A percentile compares a stretch with the other conserved stretches of the same genome.
Evolutionary conservation across 352 stramenopile genomes (phyloP).

Genomic region (Achlya hypogyna): DNA sequence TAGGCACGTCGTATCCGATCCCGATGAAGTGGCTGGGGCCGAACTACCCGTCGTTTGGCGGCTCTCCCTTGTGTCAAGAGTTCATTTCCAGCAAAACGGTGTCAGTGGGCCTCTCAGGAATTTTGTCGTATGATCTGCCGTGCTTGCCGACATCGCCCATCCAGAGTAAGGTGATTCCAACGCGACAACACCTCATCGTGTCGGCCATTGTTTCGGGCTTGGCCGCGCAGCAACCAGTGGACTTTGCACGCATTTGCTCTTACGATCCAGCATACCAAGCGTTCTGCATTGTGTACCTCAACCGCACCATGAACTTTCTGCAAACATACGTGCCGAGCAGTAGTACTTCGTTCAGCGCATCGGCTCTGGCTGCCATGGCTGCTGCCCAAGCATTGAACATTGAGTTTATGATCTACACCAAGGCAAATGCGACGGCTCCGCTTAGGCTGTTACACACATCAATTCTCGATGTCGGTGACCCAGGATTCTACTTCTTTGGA

Average conservation of each 20-base stretch:
- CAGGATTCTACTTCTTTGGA: neutral
- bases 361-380: neutral
- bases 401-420: neutral
- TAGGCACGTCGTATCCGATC: neutral
- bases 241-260: neutral
- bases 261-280: neutral
- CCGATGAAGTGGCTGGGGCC: neutral
- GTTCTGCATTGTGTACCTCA: neutral
- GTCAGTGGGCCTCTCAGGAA: neutral
- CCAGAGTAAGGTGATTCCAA: too few species aligned
- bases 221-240: neutral
- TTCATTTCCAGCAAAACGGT: neutral
- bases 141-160: neutral
- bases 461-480: too few species aligned
- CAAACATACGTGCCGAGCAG: neutral
- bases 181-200: too few species aligned
- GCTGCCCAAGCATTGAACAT: neutral
- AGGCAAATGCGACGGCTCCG: neutral
- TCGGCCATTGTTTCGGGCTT: too few species aligned
- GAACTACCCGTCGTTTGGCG: neutral
- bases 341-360: neutral
- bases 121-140: neutral
- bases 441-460: neutral
- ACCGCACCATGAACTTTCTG: neutral
- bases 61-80: neutral